Percentiles rank a stretch among this genome's conserved stretches.
phyloP scores from a whole-genome alignment of 1,284 basidiomycete genomes.

The Xerocomus cyaneibrunnescens region DNA sequence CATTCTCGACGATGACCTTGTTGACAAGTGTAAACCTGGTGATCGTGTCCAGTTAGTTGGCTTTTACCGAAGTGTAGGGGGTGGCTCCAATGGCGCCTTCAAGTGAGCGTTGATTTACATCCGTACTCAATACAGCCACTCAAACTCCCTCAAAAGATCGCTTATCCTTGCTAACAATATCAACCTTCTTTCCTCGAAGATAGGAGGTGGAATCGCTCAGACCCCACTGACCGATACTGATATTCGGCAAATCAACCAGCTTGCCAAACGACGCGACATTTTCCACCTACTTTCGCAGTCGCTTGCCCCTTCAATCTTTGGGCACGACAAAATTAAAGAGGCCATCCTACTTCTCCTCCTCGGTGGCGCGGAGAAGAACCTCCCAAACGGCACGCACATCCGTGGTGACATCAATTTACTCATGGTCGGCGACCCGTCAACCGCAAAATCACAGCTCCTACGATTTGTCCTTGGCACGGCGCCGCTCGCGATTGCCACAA shows the following conservation, averaged over 20 bases:
- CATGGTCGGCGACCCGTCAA: slow-evolving; percentile 99
- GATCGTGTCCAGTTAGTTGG: slow-evolving; percentile 98
- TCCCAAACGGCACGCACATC: slow-evolving; percentile 97
- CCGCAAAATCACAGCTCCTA: slow-evolving; percentile 96
- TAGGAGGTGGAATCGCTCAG: slow-evolving; percentile 94
- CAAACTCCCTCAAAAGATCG: slow-evolving; percentile 55
- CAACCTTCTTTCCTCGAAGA: slow-evolving; percentile 95
- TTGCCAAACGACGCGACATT: slow-evolving; percentile 84
- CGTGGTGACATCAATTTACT: slow-evolving; percentile 99
- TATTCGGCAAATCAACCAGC: slow-evolving; percentile 95
- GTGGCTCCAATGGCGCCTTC: slow-evolving; percentile 86
- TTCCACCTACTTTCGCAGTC: slow-evolving; percentile 91
- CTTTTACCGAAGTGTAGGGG: slow-evolving; percentile 91
- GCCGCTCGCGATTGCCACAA: slow-evolving; percentile 96
- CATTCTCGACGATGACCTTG: slow-evolving; percentile 94
- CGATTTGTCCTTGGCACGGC: slow-evolving; percentile 97
- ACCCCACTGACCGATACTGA: slow-evolving; percentile 92
- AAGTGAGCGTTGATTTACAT: slow-evolving; percentile 59
- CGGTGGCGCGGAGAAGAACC: slow-evolving; percentile 97
- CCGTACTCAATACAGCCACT: slow-evolving; percentile 4
- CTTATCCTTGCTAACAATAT: slow-evolving; percentile 95
- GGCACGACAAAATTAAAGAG: slow-evolving; percentile 94
- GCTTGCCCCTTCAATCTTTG: slow-evolving; percentile 96
- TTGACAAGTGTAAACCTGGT: slow-evolving; percentile 97
- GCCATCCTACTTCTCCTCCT: slow-evolving; percentile 92